These are phyloP conservation scores for Furcasterigmium sp. DNA, from an alignment of 2,329 filamentous ascomycete species.

Conservation along the genomic window DNA sequence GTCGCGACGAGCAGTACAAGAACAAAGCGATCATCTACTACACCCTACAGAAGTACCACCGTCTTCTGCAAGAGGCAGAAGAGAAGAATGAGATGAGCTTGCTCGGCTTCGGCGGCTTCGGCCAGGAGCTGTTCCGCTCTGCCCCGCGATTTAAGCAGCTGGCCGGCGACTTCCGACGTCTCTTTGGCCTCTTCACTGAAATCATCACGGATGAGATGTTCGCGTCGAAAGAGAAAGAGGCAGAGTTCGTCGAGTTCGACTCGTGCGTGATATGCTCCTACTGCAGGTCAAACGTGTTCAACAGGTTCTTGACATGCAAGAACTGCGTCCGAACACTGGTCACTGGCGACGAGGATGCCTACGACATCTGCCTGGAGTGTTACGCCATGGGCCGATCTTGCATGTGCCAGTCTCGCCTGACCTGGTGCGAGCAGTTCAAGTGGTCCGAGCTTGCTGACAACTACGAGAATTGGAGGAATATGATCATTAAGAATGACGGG, in stretches of 20 bases:
- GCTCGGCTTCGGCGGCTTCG: conserved; percentile 41
- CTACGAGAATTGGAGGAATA: conserved; percentile 77
- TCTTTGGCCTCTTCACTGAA: conserved; percentile 73
- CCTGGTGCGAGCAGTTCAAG: conserved; percentile 89
- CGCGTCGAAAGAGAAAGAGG: conserved; percentile 60
- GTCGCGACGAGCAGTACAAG: conserved; percentile 97
- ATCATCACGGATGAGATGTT: conserved; percentile 87
- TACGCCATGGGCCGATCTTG: conserved; percentile 97
- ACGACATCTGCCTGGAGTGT: conserved; percentile 97
- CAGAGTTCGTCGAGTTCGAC: conserved; percentile 78
- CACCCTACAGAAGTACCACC: conserved; percentile 73
- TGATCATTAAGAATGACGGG: conserved; percentile 70
- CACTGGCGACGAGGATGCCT: conserved; percentile 72
- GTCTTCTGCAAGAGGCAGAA: conserved; percentile 53
- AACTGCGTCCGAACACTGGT: conserved; percentile 66
- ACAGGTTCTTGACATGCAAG: conserved; percentile 89
- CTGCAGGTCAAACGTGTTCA: conserved; percentile 94
- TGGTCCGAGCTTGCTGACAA: conserved; percentile 74
- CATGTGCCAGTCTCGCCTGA: conserved; percentile 75
- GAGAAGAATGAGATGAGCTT: conserved; percentile 39
- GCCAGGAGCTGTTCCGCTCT: conserved; percentile 35
- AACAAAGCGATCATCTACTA: conserved; percentile 95
- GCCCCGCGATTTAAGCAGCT: conserved; percentile 58
- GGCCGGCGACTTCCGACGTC: conserved; percentile 73
- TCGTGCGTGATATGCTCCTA: conserved; percentile 94